Evolutionary conservation across 345 rosid genomes (phyloP).

Genomic region (Ceriops zippeliana): DNA sequence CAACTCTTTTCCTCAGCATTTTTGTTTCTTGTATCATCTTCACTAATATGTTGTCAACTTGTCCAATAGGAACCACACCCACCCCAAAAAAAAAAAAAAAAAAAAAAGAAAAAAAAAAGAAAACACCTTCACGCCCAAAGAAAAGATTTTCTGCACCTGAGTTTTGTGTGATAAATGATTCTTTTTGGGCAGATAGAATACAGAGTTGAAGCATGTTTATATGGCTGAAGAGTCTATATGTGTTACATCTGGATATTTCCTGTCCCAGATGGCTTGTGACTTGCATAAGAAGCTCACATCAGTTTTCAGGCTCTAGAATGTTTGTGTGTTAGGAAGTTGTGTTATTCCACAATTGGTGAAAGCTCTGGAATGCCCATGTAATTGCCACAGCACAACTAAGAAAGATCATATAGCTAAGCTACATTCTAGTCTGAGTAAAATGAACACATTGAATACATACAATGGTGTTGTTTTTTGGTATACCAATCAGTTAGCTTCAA

Average conservation of each 20-base stretch:
- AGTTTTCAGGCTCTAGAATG: neutral
- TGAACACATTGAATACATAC: neutral
- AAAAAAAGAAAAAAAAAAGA: no score
- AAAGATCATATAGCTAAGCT: neutral
- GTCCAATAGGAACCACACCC: neutral
- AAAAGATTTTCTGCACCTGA: no score
- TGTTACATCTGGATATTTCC: neutral
- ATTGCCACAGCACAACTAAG: neutral
- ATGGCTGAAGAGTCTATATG: neutral
- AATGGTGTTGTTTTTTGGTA: neutral
- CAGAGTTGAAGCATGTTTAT: no score
- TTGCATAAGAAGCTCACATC: neutral
- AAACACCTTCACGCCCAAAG: no score
- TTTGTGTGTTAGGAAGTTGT: neutral
- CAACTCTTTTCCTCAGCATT: constrained; percentile 13
- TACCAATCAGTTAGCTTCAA: neutral
- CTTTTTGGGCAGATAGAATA: no score
- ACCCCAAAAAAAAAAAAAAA: no score
- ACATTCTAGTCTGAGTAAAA: neutral
- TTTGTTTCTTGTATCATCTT: neutral
- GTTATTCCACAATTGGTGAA: neutral
- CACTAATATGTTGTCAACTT: neutral
- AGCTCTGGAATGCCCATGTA: neutral
- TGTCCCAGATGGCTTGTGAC: neutral
- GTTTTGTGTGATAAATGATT: no score